Base-by-base conservation (phyloP, 1,284 basidiomycete species). In the Inonotus obliquus region DNA sequence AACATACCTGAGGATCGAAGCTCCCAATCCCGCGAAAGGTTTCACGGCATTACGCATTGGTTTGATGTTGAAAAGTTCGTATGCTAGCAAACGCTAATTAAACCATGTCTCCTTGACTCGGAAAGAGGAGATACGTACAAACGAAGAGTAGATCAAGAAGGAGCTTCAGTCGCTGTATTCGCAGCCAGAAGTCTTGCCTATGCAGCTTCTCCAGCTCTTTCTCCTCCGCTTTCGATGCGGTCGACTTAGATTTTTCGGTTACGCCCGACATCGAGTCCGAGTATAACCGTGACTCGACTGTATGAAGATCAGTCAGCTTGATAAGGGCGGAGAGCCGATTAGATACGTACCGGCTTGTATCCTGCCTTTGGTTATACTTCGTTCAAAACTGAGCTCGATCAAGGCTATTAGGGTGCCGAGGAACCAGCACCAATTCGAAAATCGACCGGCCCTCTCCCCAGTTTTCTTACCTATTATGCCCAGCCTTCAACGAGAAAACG, bases 391-490 rank as follows among this genome's bases (percentile, higher is more conserved):
- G 69, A 92, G 91, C 75, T 92, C 90, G 5, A 92, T 88, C 5
- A 92, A 75, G 52, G 86, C 84, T 10, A 89, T 88, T 19, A 92
- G 75, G 0, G 89, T 92, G 23, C 85, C 78, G 23, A 87, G 75
- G 67, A 92, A 80, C 91, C 90, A 92, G 70, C 90, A 91, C 87
- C 88, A 91, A 71, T 92, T 84, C 0, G 90, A 83, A 68, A 91
- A 83, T 23, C 83, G 80, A 35, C 77, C 89, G 3, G 89, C 90
- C 41, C 84, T 81, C 53, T 82, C 79, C 21, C 91, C 91, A 1
- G 80, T 74, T 57, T 76, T 79, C 65, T 81, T 81, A 2, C 86
- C 82, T 7, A 92, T 66, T 10, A 92, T 72, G 1, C 91, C 90
- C 37, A 92, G 73, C 35, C 65, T 64, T 47, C 41, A 41, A 6